Base-by-base conservation (phyloP, 2,329 filamentous ascomycete genomes). In the Neoascochyta sp. region DNA sequence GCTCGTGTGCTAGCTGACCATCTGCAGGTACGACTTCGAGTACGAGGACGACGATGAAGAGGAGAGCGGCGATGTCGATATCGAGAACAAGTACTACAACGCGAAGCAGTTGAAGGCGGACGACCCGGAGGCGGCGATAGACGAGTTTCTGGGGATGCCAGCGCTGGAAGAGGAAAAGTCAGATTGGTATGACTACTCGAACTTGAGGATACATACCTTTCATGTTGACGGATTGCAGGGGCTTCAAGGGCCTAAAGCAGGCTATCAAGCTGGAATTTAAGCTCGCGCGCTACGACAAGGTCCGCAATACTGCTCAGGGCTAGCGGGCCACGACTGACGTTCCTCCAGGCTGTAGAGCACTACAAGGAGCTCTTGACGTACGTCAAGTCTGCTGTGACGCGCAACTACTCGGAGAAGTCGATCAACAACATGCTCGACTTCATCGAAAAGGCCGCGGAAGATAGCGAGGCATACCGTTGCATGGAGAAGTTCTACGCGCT, bases 31-130 rank as follows among this genome's bases (percentile, higher is more conserved):
- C 60, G 92, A 96, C 67, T 96, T 96, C 62, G 90, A 96, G 58
- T 96, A 95, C 65, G 90, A 95, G 61, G 92, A 88, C 51, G 87
- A 88, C 45, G 87, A 95, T 34, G 88, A 92, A 27, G 86, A 93
- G 23, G 83, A 95, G 35, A 80, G 77, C 17, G 88, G 82, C 35
- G 87, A 95, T 61, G 85, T 95, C 52, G 88, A 90, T 48, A 93
- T 96, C 62, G 92, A 98, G 64, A 98, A 98, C 72, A 95, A 95
- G 69, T 98, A 98, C 72, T 98, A 96, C 75, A 96, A 95, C 66
- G 92, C 92, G 23, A 98, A 98, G 68, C 90, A 96, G 68, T 81
- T 94, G 60, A 98, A 96, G 71, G 73, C 74, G 23, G 81, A 82
- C 41, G 87, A 89, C 35, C 88, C 90, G 1, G 79, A 92, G 54